phyloP scores from a whole-genome alignment of 495 filamentous ascomycete species.

The Tuber calosporum region DNA sequence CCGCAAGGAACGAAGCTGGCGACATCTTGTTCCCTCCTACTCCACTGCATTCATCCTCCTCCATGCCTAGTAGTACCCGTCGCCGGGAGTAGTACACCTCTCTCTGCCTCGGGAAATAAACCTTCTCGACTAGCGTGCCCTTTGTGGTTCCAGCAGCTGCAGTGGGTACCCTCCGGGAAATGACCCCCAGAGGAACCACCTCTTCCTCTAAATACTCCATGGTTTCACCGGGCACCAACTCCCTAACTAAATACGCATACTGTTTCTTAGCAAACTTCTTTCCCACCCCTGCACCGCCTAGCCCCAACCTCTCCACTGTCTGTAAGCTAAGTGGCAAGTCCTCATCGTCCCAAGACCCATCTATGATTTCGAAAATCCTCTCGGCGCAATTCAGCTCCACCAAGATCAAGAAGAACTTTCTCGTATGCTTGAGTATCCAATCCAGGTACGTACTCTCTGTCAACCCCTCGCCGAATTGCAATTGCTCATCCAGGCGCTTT shows the following conservation, averaged over 20 bases:
- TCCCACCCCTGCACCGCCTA: slow-evolving; percentile 53
- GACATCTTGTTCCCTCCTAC: slow-evolving; percentile 49
- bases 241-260: slow-evolving; percentile 69
- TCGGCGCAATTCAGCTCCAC: slow-evolving; percentile 71
- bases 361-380: slow-evolving; percentile 77
- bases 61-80: slow-evolving; percentile 51
- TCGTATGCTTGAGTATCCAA: slow-evolving; percentile 76
- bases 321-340: slow-evolving; percentile 75
- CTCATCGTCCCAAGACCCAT: slow-evolving; percentile 79
- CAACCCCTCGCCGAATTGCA: slow-evolving; percentile 78
- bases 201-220: slow-evolving; percentile 69
- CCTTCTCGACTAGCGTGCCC: slow-evolving; percentile 56
- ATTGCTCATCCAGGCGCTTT: slow-evolving; percentile 57
- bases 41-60: slow-evolving; percentile 37
- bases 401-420: slow-evolving; percentile 73
- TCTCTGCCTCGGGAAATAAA: slow-evolving; percentile 56
- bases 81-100: slow-evolving; percentile 62
- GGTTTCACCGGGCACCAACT: slow-evolving; percentile 63
- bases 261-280: slow-evolving; percentile 72
- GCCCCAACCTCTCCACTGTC: slow-evolving; percentile 58
- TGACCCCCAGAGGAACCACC: slow-evolving; percentile 65
- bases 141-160: slow-evolving; percentile 47
- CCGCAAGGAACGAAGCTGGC: slow-evolving; percentile 60
- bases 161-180: slow-evolving; percentile 48
- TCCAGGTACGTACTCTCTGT: slow-evolving; percentile 89